These are phyloP conservation scores for Penicillium sumatraense DNA, from an alignment of 2,329 filamentous ascomycete species.

Conservation along the genomic window DNA sequence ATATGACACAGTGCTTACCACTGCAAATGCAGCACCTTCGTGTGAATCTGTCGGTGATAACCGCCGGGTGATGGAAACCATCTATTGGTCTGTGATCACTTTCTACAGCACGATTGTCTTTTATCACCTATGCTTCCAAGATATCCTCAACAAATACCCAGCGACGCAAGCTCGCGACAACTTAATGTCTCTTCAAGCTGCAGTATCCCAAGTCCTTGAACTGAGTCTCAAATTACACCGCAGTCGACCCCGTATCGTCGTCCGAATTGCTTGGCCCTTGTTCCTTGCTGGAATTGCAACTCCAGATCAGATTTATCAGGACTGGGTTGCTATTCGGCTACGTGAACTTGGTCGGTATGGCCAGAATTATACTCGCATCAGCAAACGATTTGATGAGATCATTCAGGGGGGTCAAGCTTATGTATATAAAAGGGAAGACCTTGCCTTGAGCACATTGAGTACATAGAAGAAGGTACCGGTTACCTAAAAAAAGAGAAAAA, in stretches of 20 bases:
- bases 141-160: slow-evolving; percentile 7
- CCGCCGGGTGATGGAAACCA: slow-evolving; percentile 30
- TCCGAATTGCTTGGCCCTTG: slow-evolving; percentile 31
- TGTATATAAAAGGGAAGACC: slow-evolving; percentile 11
- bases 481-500: background rate
- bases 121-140: slow-evolving; percentile 30
- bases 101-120: slow-evolving; percentile 29
- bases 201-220: slow-evolving; percentile 28
- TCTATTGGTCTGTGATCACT: slow-evolving; percentile 31
- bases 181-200: slow-evolving; percentile 20
- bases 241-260: slow-evolving; percentile 26
- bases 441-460: background rate
- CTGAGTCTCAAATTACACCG: slow-evolving; percentile 28
- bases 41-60: slow-evolving; percentile 22
- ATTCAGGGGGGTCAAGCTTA: slow-evolving; percentile 23
- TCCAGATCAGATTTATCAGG: slow-evolving; percentile 28
- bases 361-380: slow-evolving; percentile 28
- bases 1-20: slow-evolving; percentile 26
- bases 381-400: slow-evolving; percentile 27
- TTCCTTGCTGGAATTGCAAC: slow-evolving; percentile 33
- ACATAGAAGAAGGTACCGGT: too few relatives aligned
- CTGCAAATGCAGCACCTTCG: slow-evolving; percentile 21
- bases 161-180: slow-evolving; percentile 5
- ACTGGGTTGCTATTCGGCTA: slow-evolving; percentile 34
- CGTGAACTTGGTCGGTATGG: slow-evolving; percentile 30